Base-by-base conservation (phyloP, 345 rosid genomes). In the Leavenworthia alabamica region DNA sequence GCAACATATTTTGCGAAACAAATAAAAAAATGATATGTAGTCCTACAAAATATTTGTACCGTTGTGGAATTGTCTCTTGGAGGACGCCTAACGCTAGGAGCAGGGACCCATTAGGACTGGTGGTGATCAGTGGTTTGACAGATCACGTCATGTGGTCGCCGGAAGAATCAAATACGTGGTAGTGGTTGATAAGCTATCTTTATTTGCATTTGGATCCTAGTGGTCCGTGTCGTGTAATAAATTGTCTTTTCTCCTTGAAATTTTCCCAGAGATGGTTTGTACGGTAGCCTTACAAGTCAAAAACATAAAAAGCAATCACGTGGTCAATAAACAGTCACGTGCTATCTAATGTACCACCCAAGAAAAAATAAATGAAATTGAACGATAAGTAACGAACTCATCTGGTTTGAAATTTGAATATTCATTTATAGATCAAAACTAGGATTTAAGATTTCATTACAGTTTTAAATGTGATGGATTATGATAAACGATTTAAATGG, bases 61-160 rank as follows among this genome's bases (percentile, higher is more conserved):
- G n/a, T n/a, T n/a, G n/a, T n/a, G n/a, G n/a, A n/a, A n/a, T n/a
- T n/a, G n/a, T n/a, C n/a, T n/a, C n/a, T n/a, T n/a, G n/a, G n/a
- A n/a, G n/a, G n/a, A n/a, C 36, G 45, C 62, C 63, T 70, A 61
- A 45, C 2, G 52, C 8, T 23, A 15, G 13, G 12, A 23, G 19
- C 14, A 6, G 56, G 68, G 68, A 11, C 64, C 58, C 50, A 20
- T 0, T 1, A 54, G 5, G 74, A 62, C 50, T 37, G 49, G 58
- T 56, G 62, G 63, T 56, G 74, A 70, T 70, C 74, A 62, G 74
- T 56, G 33, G 50, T 17, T 55, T 70, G 68, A 62, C 74, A 70
- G 68, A 70, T 70, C 74, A 62, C 45, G 57, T 62, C 68, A 70
- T 62, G 63, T 62, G 74, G 74, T 46, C 29, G 74, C 46, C 50